These are phyloP conservation scores for Carallia brachiata DNA, from an alignment of 345 rosid genomes.

Conservation along the genomic window DNA sequence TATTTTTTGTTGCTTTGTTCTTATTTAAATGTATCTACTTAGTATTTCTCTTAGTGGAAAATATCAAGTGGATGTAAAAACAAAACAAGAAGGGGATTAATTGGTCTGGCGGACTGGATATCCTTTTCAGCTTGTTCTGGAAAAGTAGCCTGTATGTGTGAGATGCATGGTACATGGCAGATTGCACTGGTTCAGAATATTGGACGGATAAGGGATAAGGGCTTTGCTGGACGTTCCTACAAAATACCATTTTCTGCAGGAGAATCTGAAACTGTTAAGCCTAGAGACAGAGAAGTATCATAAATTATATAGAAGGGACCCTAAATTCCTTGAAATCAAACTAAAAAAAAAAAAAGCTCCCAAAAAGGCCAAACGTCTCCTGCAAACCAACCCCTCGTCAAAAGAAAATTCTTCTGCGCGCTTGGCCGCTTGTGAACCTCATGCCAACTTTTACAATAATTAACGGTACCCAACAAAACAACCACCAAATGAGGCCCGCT, in stretches of 20 bases:
- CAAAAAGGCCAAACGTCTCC: constrained; percentile 7
- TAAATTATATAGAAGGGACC: constrained; percentile 3
- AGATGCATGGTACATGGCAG: too few relatives aligned
- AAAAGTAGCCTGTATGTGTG: too few relatives aligned
- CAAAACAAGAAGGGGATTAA: too few relatives aligned
- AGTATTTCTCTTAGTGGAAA: too few relatives aligned
- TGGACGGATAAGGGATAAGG: not conserved
- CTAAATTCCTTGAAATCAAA: not conserved
- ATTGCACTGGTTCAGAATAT: not conserved
- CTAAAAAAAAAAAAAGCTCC: not conserved
- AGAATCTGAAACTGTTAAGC: constrained; percentile 10
- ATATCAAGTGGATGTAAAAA: too few relatives aligned
- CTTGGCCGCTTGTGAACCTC: constrained; percentile 38
- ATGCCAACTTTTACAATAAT: constrained; percentile 21
- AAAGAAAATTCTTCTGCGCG: constrained; percentile 16
- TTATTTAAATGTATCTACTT: too few relatives aligned
- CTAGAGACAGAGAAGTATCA: not conserved
- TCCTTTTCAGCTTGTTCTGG: too few relatives aligned
- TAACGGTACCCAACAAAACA: not conserved
- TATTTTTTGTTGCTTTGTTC: too few relatives aligned
- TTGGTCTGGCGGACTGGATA: too few relatives aligned
- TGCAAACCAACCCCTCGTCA: constrained; percentile 15
- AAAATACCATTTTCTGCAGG: constrained; percentile 4
- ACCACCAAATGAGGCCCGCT: constrained; percentile 22
- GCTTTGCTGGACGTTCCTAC: constrained; percentile 4